Evolutionary conservation across 768 basidiomycete species (phyloP), one percentile per base, ranked within the genome.

Genomic region (Rhizopogon rudus): DNA sequence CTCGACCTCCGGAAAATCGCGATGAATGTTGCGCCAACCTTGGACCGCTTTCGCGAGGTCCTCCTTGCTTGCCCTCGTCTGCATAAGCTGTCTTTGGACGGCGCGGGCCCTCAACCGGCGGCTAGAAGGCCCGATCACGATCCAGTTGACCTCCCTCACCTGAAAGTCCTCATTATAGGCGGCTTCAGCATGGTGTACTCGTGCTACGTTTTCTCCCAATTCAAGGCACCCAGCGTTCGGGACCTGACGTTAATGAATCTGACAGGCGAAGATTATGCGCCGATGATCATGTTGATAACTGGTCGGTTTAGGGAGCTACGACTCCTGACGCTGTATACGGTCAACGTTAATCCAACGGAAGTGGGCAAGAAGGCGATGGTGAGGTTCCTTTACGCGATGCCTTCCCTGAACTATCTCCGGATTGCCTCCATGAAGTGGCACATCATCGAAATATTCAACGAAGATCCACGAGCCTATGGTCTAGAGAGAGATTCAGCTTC

Each of bases 1-100:
- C 73, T 91, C 53, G 87, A 88, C 60, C 69, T 91, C 51, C 80
- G 87, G 40, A 79, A 81, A 28, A 75, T 88, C 53, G 75, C 84
- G 16, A 67, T 82, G 17, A 69, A 81, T 5, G 69, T 77, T 14
- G 77, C 75, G 28, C 87, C 86, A 5, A 71, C 71, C 37, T 66
- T 82, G 14, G 40, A 56, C 8, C 75, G 75, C 22, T 87, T 88
- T 66, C 77, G 80, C 39, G 68, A 76, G 29, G 73, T 89, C 22
- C 75, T 88, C 10, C 52, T 52, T 9, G 69, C 63, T 44, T 84
- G 76, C 54, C 80, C 82, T 13, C 68, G 67, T 6, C 65, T 91
- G 25, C 65, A 66, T 51, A 83, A 82, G 52, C 73, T 91, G 42
- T 73, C 79, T 16, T 62, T 90, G 37, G 82, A 87, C 62, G 81